Percentiles rank a stretch among this genome's conserved stretches.
Evolutionary conservation across 495 filamentous ascomycete species (phyloP).

Genomic region (Neurospora sp.): DNA sequence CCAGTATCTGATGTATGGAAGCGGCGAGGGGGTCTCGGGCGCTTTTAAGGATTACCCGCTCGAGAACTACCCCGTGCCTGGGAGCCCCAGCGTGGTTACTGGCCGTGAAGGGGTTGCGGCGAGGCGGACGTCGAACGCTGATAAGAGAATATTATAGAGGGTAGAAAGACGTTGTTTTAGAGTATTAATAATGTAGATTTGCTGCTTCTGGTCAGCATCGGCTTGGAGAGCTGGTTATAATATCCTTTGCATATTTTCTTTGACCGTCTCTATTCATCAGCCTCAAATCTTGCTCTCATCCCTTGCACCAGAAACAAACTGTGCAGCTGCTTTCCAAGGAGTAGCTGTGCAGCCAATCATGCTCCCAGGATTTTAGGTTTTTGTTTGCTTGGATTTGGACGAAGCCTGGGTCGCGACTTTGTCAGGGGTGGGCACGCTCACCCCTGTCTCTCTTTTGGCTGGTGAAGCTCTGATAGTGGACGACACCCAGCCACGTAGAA

Average conservation of each 20-base stretch:
- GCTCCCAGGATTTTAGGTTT: neutral
- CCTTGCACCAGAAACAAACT: neutral
- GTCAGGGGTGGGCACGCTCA: constrained; percentile 1
- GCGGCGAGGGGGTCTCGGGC: constrained; percentile 25
- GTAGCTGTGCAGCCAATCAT: neutral
- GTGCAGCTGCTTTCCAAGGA: neutral
- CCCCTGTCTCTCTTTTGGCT: neutral
- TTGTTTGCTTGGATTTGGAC: neutral
- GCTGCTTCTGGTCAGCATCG: neutral
- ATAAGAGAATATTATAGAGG: constrained; percentile 19
- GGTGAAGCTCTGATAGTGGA: constrained; percentile 14
- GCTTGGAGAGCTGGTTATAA: neutral
- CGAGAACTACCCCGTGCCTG: constrained; percentile 3
- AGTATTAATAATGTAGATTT: neutral
- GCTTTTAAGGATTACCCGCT: constrained; percentile 14
- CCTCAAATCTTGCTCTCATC: neutral
- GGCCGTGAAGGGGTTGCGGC: constrained; percentile 11
- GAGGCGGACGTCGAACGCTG: constrained; percentile 27
- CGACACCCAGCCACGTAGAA: constrained; percentile 8
- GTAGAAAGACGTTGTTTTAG: neutral
- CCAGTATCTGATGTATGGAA: constrained; percentile 79
- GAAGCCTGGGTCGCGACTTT: neutral
- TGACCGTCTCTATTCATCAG: neutral
- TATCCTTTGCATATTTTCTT: neutral
- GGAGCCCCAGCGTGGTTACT: neutral